phyloP scores from a whole-genome alignment of 441 rosid genomes.

The Erodium moschatum region DNA sequence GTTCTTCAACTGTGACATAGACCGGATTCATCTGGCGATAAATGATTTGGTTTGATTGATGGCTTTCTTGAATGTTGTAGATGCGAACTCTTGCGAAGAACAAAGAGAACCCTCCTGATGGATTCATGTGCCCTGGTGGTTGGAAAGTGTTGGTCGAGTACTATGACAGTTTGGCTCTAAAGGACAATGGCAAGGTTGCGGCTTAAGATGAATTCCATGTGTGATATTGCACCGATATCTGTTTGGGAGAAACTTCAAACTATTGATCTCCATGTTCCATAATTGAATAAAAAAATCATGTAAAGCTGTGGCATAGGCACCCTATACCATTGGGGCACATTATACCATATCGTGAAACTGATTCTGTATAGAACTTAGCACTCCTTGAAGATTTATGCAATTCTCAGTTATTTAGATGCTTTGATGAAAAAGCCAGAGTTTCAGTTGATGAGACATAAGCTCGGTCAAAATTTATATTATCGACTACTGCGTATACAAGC shows the following conservation, averaged over 20 bases:
- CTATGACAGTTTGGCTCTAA: conserved; percentile 51
- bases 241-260: not conserved
- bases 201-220: conserved; percentile 29
- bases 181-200: conserved; percentile 42
- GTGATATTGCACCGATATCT: conserved; percentile 13
- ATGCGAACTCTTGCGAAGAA: conserved; percentile 80
- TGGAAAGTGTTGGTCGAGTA: conserved; percentile 89
- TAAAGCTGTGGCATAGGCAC: too few relatives aligned
- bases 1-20: not conserved
- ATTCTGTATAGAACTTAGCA: too few relatives aligned
- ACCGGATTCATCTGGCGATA: too few relatives aligned
- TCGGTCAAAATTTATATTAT: too few relatives aligned
- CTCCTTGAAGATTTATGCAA: too few relatives aligned
- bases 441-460: too few relatives aligned
- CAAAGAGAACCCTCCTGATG: conserved; percentile 86
- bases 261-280: conserved; percentile 21
- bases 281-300: conserved; percentile 20
- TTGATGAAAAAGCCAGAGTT: too few relatives aligned
- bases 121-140: conserved; percentile 94
- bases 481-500: too few relatives aligned
- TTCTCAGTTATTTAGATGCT: too few relatives aligned
- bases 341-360: too few relatives aligned
- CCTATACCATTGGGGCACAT: too few relatives aligned
- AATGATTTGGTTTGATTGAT: not conserved
- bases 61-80: conserved; percentile 27